Base-by-base conservation (phyloP, 768 basidiomycete genomes). In the Lactarius evosmus region DNA sequence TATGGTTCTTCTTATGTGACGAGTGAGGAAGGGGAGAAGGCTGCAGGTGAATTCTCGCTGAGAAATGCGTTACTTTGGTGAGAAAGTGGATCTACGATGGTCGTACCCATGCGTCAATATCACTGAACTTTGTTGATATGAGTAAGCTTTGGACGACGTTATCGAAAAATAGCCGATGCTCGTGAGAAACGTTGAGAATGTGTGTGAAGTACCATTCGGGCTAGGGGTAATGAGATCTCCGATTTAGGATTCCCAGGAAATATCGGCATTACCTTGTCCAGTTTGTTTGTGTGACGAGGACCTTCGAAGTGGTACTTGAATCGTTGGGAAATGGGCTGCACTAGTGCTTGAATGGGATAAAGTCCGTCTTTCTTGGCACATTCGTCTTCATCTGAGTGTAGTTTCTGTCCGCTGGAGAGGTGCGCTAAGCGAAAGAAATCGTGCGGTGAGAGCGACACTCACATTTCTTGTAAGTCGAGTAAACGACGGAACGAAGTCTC, bases 171-270 rank as follows among this genome's bases (percentile, higher is more conserved):
- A 80, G 74, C 29, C 84, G 81, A 65, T 98, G 95, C 61, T 96
- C 91, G 69, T 94, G 92, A 14, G 85, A 82, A 62, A 89, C 83
- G 72, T 98, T 95, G 54, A 92, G 80, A 27, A 98, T 79, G 73
- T 98, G 92, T 2, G 93, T 88, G 72, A 98, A 91, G 70, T 93
- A 98, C 93, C 95, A 98, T 74, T 98, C 97, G 1, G 97, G 96
- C 93, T 96, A 70, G 27, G 62, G 29, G 6, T 16, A 16, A 53
- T 53, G 29, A 56, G 57, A 36, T 60, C 1, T 34, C 29, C 27
- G 11, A 50, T 11, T 22, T 22, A 46, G 27, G 40, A 11, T 50
- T 8, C 3, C 27, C 7, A 3, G 30, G 9, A 36, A 34, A 40
- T 61, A 58, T 2, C 57, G 22, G 36, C 56, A 56, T 2, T 57